These are phyloP conservation scores for Candida mattraensis DNA, from an alignment of 805 yeast genomes.

Conservation along the genomic window DNA sequence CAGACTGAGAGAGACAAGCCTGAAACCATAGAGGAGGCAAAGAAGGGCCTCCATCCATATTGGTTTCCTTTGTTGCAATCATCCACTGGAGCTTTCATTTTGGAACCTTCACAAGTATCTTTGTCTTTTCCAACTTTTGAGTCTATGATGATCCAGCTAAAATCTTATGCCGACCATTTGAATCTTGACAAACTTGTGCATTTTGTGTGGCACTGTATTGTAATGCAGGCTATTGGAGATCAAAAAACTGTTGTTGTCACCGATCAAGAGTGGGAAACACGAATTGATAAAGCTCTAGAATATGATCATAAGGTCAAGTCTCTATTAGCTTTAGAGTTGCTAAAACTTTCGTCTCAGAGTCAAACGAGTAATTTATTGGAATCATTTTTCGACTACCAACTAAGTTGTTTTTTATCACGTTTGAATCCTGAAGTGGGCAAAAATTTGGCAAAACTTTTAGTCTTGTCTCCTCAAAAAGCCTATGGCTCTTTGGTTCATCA, in stretches of 20 bases:
- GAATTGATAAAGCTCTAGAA: slow-evolving; percentile 68
- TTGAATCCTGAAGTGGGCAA: slow-evolving; percentile 12
- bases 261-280: slow-evolving; percentile 73
- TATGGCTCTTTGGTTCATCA: slow-evolving; percentile 13
- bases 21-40: slow-evolving; percentile 79
- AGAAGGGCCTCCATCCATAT: slow-evolving; percentile 78
- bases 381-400: slow-evolving; percentile 33
- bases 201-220: slow-evolving; percentile 58
- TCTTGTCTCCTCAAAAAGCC: slow-evolving; percentile 24
- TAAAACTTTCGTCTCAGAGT: no score
- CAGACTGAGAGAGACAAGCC: slow-evolving; percentile 55
- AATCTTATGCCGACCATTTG: slow-evolving; percentile 22
- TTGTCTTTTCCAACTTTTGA: slow-evolving; percentile 57
- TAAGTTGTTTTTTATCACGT: slow-evolving; percentile 22
- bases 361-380: slow-evolving; percentile 20
- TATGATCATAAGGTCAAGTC: slow-evolving; percentile 54
- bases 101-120: slow-evolving; percentile 23
- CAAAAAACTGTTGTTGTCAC: slow-evolving; percentile 54
- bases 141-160: slow-evolving; percentile 36
- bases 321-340: slow-evolving; percentile 24
- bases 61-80: slow-evolving; percentile 63
- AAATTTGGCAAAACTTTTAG: slow-evolving; percentile 25
- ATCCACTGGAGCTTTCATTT: slow-evolving; percentile 1
- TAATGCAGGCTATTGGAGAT: slow-evolving; percentile 61
- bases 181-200: slow-evolving; percentile 41